Conservation (phyloP, 805 yeast genomes). For the Kodamaea neixiangensis region DNA sequence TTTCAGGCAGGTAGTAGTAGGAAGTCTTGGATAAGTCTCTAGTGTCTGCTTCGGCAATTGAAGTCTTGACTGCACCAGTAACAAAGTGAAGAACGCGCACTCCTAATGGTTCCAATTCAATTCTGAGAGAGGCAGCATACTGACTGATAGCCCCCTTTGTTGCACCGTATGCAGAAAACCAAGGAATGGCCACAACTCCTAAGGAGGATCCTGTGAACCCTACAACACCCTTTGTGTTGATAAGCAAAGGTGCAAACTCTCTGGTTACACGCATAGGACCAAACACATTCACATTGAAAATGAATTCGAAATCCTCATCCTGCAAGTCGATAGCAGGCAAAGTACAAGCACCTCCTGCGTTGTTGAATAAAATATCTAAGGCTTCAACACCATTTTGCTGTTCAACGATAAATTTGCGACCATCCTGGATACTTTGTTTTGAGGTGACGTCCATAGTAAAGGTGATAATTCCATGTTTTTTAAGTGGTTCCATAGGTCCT, state of each 20-base stretch:
- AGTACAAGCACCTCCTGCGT: conserved; percentile 77
- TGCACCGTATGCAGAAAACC: conserved; percentile 64
- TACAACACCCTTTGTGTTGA: conserved; percentile 66
- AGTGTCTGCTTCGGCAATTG: conserved; percentile 57
- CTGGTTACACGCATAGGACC: conserved; percentile 68
- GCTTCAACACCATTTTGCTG: conserved; percentile 44
- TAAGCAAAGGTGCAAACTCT: conserved; percentile 55
- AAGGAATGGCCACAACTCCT: conserved; percentile 70
- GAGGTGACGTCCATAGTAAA: conserved; percentile 61
- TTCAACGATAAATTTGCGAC: conserved; percentile 42
- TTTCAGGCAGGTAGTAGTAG: conserved; percentile 52
- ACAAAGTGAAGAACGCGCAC: conserved; percentile 68
- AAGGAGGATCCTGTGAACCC: conserved; percentile 75
- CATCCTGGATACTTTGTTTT: conserved; percentile 44
- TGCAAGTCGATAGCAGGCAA: conserved; percentile 68
- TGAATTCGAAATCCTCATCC: conserved; percentile 51
- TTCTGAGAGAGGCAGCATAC: conserved; percentile 60
- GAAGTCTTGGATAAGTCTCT: conserved; percentile 61
- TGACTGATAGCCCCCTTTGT: conserved; percentile 77
- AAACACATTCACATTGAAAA: conserved; percentile 66
- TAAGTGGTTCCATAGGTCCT: conserved; percentile 56
- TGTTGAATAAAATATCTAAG: conserved; percentile 66
- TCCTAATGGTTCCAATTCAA: conserved; percentile 71
- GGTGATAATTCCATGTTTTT: conserved; percentile 46
- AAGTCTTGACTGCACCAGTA: conserved; percentile 76